phyloP scores from a whole-genome alignment of 345 rosid genomes.

The Melaleuca alternifolia region DNA sequence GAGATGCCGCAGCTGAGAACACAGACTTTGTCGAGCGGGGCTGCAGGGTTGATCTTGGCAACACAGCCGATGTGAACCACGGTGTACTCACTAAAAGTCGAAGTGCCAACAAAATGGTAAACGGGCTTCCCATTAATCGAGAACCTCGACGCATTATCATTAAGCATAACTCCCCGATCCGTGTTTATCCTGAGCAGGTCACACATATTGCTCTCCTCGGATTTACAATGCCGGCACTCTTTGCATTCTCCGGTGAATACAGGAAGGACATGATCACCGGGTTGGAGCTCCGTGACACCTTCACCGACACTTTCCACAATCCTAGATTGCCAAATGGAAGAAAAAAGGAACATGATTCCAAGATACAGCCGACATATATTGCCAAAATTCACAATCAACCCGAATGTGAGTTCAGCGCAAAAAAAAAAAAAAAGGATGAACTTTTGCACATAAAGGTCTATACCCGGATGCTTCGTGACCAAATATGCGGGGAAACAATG shows the following conservation, averaged over 20 bases:
- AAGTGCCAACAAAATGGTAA: conserved; percentile 27
- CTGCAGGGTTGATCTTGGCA: conserved; percentile 37
- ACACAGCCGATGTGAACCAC: conserved; percentile 26
- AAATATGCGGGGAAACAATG: conserved; percentile 25
- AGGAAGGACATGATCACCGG: conserved; percentile 24
- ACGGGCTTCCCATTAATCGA: conserved; percentile 24
- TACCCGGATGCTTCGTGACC: conserved; percentile 41
- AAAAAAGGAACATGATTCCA: neutral
- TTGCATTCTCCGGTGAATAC: conserved; percentile 27
- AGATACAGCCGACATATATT: neutral
- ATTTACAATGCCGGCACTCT: conserved; percentile 17
- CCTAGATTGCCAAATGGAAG: neutral
- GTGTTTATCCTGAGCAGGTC: conserved; percentile 20
- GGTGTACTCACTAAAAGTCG: conserved; percentile 33
- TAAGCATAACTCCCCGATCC: conserved; percentile 23
- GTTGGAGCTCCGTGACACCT: conserved; percentile 17
- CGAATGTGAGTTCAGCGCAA: neutral
- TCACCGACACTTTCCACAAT: conserved; percentile 25
- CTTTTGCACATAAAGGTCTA: neutral
- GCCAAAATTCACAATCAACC: neutral
- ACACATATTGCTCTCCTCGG: conserved; percentile 27
- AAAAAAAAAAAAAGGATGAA: neutral
- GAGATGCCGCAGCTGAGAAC: conserved; percentile 38
- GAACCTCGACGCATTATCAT: conserved; percentile 21
- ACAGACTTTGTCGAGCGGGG: conserved; percentile 39